Evolutionary conservation across 371 early-diverging fungal species (phyloP).

Genomic region (Mucor indicus): DNA sequence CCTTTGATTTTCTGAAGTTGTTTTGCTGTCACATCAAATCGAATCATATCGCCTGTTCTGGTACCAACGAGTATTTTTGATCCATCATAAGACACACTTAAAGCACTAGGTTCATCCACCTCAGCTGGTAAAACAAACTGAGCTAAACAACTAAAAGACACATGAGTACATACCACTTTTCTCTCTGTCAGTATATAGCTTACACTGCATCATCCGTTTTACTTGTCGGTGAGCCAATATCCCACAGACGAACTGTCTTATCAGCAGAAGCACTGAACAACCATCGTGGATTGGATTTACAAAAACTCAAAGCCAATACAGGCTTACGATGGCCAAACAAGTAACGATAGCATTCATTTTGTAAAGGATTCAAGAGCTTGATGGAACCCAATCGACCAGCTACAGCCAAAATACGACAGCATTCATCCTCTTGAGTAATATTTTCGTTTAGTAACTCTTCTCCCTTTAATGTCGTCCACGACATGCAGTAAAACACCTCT

Average conservation of each 20-base stretch:
- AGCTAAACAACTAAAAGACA: conserved; percentile 32
- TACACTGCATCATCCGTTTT: conserved; percentile 26
- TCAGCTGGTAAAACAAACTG: conserved; percentile 26
- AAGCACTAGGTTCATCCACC: conserved; percentile 22
- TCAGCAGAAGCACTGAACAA: conserved; percentile 57
- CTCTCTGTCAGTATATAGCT: background rate
- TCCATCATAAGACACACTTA: conserved; percentile 25
- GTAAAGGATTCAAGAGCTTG: conserved; percentile 53
- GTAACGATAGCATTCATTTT: conserved; percentile 53
- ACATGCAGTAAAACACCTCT: conserved; percentile 54
- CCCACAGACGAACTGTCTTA: conserved; percentile 56
- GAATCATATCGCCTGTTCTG: conserved; percentile 26
- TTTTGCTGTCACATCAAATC: conserved; percentile 11
- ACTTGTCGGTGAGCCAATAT: conserved; percentile 47
- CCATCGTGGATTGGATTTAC: conserved; percentile 48
- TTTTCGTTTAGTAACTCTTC: conserved; percentile 2
- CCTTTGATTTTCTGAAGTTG: background rate
- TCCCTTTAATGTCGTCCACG: conserved; percentile 47
- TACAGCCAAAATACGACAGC: conserved; percentile 46
- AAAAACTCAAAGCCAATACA: conserved; percentile 44
- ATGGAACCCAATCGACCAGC: conserved; percentile 57
- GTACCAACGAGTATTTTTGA: conserved; percentile 30
- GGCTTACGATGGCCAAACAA: conserved; percentile 50
- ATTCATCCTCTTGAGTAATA: conserved; percentile 13
- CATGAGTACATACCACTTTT: background rate